These are phyloP conservation scores for Gracilaria gracilis DNA, from an alignment of 23 red algal species.

Conservation along the genomic window DNA sequence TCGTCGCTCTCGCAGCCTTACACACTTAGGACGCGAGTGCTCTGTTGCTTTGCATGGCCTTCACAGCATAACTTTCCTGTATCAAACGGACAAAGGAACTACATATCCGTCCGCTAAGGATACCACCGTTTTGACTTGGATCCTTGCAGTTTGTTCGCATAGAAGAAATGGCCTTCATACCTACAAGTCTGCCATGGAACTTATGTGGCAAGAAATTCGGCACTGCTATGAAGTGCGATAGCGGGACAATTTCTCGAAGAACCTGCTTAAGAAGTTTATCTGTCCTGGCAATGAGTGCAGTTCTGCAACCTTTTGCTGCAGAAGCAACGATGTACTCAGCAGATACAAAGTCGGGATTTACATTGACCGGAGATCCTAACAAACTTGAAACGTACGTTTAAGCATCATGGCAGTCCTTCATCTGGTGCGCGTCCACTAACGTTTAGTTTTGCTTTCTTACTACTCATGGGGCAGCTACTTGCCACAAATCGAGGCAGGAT, in stretches of 20 bases:
- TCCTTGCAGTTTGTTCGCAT: no score
- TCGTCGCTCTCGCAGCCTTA: no score
- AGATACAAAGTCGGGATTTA: conserved; percentile 48
- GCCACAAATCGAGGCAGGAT: conserved; percentile 75
- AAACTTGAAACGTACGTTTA: conserved; percentile 55
- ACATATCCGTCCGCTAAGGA: neutral
- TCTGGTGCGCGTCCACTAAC: neutral
- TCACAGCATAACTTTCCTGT: no score
- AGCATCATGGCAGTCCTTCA: neutral
- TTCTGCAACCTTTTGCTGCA: neutral
- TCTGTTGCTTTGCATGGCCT: no score
- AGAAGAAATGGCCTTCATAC: conserved; percentile 8
- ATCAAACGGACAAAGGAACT: neutral
- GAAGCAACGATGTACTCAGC: conserved; percentile 64
- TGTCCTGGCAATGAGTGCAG: neutral
- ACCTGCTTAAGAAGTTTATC: neutral
- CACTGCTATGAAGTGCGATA: neutral
- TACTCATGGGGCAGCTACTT: conserved; percentile 37
- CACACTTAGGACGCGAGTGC: no score
- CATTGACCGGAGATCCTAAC: conserved; percentile 48
- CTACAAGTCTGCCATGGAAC: neutral
- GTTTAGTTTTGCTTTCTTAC: neutral
- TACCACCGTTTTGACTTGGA: neutral
- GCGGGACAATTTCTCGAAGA: neutral
- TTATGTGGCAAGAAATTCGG: neutral